Conservation (phyloP, 1,284 basidiomycete species). For the Anthracocystis panici-leucophaei region DNA sequence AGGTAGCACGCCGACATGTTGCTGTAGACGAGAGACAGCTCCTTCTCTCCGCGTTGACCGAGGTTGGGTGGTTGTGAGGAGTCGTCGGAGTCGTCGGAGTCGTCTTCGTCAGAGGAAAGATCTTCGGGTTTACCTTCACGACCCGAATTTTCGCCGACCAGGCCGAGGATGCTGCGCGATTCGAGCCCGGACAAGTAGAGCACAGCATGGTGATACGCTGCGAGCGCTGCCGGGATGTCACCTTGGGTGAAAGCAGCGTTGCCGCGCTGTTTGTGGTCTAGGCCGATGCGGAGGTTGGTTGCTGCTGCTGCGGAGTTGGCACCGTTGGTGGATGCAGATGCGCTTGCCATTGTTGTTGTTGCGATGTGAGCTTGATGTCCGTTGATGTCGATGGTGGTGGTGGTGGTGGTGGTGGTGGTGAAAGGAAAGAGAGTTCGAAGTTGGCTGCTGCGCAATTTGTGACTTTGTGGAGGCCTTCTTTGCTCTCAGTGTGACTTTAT, state of each 20-base stretch:
- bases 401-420: too few relatives aligned
- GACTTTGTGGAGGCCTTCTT: constrained; percentile 4
- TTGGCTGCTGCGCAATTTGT: constrained; percentile 9
- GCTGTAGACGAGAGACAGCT: constrained; percentile 22
- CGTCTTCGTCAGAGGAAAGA: constrained; percentile 14
- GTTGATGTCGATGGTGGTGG: not conserved
- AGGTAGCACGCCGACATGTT: constrained; percentile 45
- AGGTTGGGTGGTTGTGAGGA: not conserved
- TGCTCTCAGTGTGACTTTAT: not conserved
- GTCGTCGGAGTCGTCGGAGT: not conserved
- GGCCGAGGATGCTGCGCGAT: constrained; percentile 16
- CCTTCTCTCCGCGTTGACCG: constrained; percentile 4
- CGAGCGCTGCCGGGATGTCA: constrained; percentile 24
- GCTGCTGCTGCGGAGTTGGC: not conserved
- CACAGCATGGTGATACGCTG: constrained; percentile 27
- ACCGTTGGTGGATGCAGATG: not conserved
- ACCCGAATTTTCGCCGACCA: constrained; percentile 26
- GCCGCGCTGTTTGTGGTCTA: constrained; percentile 26
- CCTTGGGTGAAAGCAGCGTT: constrained; percentile 17
- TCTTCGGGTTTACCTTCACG: constrained; percentile 22
- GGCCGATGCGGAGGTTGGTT: constrained; percentile 15
- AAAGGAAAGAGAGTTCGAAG: not conserved
- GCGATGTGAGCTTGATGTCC: too few relatives aligned
- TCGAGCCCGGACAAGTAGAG: constrained; percentile 30
- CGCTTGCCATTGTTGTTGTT: not conserved